phyloP scores from a whole-genome alignment of 2,329 filamentous ascomycete species.

The Pseudogymnoascus sp. region DNA sequence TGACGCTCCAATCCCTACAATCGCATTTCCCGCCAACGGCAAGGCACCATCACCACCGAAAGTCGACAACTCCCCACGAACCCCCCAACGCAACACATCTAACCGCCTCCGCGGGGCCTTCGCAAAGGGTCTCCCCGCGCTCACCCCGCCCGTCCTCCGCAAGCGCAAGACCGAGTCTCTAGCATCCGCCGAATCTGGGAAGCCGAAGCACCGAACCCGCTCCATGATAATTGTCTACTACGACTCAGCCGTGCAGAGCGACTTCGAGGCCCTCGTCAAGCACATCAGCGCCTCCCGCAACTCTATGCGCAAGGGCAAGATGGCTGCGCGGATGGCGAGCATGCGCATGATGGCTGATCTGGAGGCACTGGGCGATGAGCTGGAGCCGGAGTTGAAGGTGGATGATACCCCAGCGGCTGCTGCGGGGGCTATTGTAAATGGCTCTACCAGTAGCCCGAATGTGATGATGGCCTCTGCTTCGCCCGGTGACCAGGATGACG shows the following conservation, averaged over 20 bases:
- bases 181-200: slow-evolving; percentile 22
- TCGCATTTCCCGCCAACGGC: not conserved
- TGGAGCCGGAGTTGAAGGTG: slow-evolving; percentile 28
- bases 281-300: slow-evolving; percentile 74
- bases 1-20: not conserved
- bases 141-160: slow-evolving; percentile 16
- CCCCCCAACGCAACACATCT: not conserved
- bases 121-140: not conserved
- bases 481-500: slow-evolving; percentile 18
- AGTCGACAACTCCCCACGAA: not conserved
- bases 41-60: not conserved
- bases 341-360: slow-evolving; percentile 52
- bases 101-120: not conserved
- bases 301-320: slow-evolving; percentile 77
- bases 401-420: slow-evolving; percentile 5
- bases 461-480: not conserved
- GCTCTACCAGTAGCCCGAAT: not conserved
- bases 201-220: slow-evolving; percentile 51
- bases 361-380: slow-evolving; percentile 43
- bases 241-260: slow-evolving; percentile 74
- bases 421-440: slow-evolving; percentile 9
- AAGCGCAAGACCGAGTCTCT: slow-evolving; percentile 28
- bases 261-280: slow-evolving; percentile 75
- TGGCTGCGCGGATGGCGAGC: slow-evolving; percentile 65
- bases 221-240: slow-evolving; percentile 85